Percentiles rank a stretch among this genome's conserved stretches.
phyloP scores from a whole-genome alignment of 75 land plant species.

The Sequoia sempervirens region DNA sequence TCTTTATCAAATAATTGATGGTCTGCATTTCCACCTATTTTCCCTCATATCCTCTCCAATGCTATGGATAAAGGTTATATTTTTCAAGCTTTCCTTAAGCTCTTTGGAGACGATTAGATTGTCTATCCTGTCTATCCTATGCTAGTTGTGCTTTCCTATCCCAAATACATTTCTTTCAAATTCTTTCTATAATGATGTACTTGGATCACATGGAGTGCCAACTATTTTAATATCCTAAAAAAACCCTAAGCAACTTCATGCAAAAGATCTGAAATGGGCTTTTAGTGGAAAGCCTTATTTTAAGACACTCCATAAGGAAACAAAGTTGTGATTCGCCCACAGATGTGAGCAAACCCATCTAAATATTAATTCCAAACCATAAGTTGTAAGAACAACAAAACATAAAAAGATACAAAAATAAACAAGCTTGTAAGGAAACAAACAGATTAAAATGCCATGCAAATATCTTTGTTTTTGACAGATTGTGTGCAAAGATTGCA shows the following conservation, averaged over 20 bases:
- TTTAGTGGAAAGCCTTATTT: not conserved
- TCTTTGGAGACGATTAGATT: too few relatives aligned
- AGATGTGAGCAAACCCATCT: not conserved
- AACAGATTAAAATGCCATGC: not conserved
- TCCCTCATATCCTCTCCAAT: too few relatives aligned
- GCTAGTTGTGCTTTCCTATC: too few relatives aligned
- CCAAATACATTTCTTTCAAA: too few relatives aligned
- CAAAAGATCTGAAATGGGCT: not conserved
- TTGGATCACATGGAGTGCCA: not conserved
- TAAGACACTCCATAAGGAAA: not conserved
- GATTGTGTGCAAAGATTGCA: not conserved
- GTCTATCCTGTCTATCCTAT: too few relatives aligned
- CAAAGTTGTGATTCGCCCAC: not conserved
- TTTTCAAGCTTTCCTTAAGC: too few relatives aligned
- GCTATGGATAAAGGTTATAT: too few relatives aligned
- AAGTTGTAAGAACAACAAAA: not conserved
- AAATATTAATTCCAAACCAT: not conserved
- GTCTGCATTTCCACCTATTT: too few relatives aligned
- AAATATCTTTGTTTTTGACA: not conserved
- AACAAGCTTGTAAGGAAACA: too few relatives aligned
- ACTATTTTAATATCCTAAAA: not conserved
- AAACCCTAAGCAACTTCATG: not conserved
- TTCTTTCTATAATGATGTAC: not conserved
- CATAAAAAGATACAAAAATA: not conserved
- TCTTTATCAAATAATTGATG: too few relatives aligned